These are phyloP conservation scores for Cordyceps sp. DNA, from an alignment of 2,329 filamentous ascomycete genomes.

Conservation along the genomic window DNA sequence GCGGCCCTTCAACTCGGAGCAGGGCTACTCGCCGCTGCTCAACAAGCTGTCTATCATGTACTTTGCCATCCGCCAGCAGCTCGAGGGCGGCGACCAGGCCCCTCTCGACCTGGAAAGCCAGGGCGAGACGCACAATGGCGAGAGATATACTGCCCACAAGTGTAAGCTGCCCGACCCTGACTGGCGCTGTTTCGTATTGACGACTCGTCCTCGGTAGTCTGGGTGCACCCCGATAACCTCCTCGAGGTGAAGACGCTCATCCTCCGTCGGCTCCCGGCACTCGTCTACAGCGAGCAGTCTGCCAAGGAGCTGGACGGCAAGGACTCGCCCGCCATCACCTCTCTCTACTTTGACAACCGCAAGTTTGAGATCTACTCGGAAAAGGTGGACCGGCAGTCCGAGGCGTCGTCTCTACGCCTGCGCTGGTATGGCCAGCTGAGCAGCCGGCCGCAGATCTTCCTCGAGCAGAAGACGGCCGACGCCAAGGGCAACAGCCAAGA, in stretches of 20 bases:
- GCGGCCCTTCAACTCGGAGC: slow-evolving; percentile 84
- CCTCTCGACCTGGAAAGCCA: slow-evolving; percentile 32
- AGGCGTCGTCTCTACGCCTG: slow-evolving; percentile 69
- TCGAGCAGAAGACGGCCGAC: slow-evolving; percentile 81
- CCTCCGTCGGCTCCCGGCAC: slow-evolving; percentile 71
- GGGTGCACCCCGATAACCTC: slow-evolving; percentile 90
- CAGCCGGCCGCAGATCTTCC: slow-evolving; percentile 59
- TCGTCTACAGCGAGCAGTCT: slow-evolving; percentile 82
- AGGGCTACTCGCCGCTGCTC: slow-evolving; percentile 73
- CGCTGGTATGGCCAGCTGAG: slow-evolving; percentile 83
- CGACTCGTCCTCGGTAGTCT: slow-evolving; percentile 49
- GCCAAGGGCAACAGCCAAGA: slow-evolving; percentile 65
- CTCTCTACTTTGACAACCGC: slow-evolving; percentile 85
- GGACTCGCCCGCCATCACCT: slow-evolving; percentile 82
- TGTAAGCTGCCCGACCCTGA: too few relatives aligned
- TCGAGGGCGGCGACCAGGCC: slow-evolving; percentile 39
- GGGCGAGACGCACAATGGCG: slow-evolving; percentile 43
- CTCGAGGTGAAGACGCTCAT: slow-evolving; percentile 96
- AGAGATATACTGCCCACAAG: slow-evolving; percentile 73
- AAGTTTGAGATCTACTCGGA: slow-evolving; percentile 74
- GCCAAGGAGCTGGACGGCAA: slow-evolving; percentile 67
- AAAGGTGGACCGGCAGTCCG: slow-evolving; percentile 61
- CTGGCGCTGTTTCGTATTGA: slow-evolving; percentile 1
- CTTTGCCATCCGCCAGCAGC: slow-evolving; percentile 74
- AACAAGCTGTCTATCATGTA: slow-evolving; percentile 92